These are phyloP conservation scores for Pythium rhizo-oryzae DNA, from an alignment of 352 stramenopile genomes.

Conservation along the genomic window DNA sequence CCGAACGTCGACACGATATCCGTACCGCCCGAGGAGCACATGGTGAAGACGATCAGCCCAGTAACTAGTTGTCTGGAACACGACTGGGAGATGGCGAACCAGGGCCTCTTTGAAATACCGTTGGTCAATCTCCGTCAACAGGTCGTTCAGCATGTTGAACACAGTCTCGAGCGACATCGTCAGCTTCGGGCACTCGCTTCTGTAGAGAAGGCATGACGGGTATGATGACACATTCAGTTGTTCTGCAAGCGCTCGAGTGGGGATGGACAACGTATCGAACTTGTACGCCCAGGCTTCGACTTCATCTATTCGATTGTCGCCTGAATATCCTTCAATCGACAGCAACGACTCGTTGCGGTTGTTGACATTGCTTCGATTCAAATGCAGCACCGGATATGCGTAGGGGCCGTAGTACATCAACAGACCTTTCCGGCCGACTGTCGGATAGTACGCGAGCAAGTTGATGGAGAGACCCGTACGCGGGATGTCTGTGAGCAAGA, in stretches of 20 bases:
- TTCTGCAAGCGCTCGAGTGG: slow-evolving; percentile 9
- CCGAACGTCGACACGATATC: neutral
- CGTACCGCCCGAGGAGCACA: neutral
- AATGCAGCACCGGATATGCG: slow-evolving; percentile 15
- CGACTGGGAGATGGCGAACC: neutral
- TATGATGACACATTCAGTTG: slow-evolving; percentile 18
- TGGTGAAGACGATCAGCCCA: slow-evolving; percentile 31
- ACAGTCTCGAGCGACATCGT: slow-evolving; percentile 1
- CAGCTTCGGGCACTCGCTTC: neutral
- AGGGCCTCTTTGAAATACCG: neutral
- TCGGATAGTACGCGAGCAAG: slow-evolving; percentile 2
- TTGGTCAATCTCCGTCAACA: slow-evolving; percentile 9
- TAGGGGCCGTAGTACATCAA: slow-evolving; percentile 23
- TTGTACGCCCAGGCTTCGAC: slow-evolving; percentile 25
- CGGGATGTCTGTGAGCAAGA: slow-evolving; percentile 28
- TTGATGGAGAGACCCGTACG: slow-evolving; percentile 23
- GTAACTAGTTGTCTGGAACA: slow-evolving; percentile 15
- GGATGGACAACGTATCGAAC: slow-evolving; percentile 28
- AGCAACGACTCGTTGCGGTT: too few species aligned
- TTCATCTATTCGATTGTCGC: neutral
- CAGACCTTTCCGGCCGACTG: neutral
- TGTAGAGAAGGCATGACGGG: slow-evolving; percentile 25
- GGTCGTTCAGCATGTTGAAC: slow-evolving; percentile 28
- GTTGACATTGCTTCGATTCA: neutral
- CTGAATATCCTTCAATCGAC: neutral